Evolutionary conservation across 2,329 filamentous ascomycete genomes (phyloP).

Genomic region (Trichoderma sp.): DNA sequence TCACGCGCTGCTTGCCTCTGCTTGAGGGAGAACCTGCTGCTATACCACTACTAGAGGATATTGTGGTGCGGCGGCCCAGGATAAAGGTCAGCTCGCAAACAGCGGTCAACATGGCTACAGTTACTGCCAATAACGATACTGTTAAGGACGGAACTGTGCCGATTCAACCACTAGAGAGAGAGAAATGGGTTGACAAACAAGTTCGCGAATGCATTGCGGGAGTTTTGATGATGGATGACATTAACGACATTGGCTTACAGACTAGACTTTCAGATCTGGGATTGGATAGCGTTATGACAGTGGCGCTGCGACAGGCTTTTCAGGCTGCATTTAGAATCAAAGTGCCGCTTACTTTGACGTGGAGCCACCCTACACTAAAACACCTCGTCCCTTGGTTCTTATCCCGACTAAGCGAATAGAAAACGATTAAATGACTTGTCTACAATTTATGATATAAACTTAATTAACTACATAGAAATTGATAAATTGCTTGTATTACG

Average conservation of each 20-base stretch:
- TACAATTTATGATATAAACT: too few relatives aligned
- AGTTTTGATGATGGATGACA: slow-evolving; percentile 11
- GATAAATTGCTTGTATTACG: too few relatives aligned
- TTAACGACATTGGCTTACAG: not conserved
- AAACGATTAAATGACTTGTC: too few relatives aligned
- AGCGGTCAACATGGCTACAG: not conserved
- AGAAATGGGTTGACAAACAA: not conserved
- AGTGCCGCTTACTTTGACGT: not conserved
- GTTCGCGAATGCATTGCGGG: slow-evolving; percentile 3
- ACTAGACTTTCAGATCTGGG: not conserved
- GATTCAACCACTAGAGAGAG: not conserved
- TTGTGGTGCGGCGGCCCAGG: slow-evolving; percentile 9
- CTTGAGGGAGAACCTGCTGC: slow-evolving; percentile 22
- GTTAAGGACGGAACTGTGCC: not conserved
- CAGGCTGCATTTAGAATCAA: not conserved
- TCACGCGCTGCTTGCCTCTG: slow-evolving; percentile 20
- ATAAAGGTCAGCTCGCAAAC: not conserved
- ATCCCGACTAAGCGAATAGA: not conserved
- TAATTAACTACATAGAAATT: too few relatives aligned
- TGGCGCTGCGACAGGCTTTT: slow-evolving; percentile 12
- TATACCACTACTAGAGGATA: slow-evolving; percentile 12
- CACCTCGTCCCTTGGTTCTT: not conserved
- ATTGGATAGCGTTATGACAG: slow-evolving; percentile 21
- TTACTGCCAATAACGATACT: not conserved
- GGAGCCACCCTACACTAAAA: not conserved